Evolutionary conservation across 768 basidiomycete species (phyloP).

Genomic region (Leccinellum luteum): DNA sequence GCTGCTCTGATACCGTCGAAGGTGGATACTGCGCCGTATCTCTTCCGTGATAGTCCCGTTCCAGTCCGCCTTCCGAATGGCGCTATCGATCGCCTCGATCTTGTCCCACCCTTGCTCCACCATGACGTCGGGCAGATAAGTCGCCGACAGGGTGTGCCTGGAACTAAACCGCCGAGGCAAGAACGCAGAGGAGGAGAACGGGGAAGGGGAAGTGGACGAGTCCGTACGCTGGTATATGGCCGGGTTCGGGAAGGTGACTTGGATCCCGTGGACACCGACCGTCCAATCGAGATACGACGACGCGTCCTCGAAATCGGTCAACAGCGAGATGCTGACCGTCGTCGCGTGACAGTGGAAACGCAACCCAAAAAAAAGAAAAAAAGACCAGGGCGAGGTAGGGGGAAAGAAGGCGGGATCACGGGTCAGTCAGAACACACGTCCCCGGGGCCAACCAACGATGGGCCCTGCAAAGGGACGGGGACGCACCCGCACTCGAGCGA

Average conservation of each 20-base stretch:
- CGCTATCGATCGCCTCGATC: slow-evolving; percentile 85
- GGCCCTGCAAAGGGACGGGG: not conserved
- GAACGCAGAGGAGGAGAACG: slow-evolving; percentile 62
- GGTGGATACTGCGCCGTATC: slow-evolving; percentile 66
- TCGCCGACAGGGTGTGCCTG: slow-evolving; percentile 72
- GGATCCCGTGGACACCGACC: slow-evolving; percentile 88
- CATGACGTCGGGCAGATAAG: slow-evolving; percentile 91
- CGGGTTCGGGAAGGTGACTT: slow-evolving; percentile 84
- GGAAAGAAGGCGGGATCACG: not conserved
- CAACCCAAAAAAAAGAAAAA: too few species aligned
- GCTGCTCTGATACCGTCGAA: slow-evolving; percentile 82
- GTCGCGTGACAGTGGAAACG: not conserved
- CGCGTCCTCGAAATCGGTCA: slow-evolving; percentile 90
- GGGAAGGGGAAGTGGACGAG: slow-evolving; percentile 59
- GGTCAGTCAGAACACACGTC: slow-evolving; percentile 1
- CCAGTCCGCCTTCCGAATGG: slow-evolving; percentile 94
- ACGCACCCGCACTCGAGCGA: slow-evolving; percentile 85
- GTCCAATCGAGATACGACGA: slow-evolving; percentile 90
- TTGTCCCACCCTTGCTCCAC: slow-evolving; percentile 93
- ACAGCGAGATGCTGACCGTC: slow-evolving; percentile 70
- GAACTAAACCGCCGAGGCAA: slow-evolving; percentile 52
- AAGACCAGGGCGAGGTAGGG: too few species aligned
- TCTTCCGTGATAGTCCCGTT: slow-evolving; percentile 78
- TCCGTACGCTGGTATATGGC: slow-evolving; percentile 44
- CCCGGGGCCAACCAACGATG: not conserved